phyloP scores from a whole-genome alignment of 2,329 filamentous ascomycete genomes.

The Microthyrium microscopicum region DNA sequence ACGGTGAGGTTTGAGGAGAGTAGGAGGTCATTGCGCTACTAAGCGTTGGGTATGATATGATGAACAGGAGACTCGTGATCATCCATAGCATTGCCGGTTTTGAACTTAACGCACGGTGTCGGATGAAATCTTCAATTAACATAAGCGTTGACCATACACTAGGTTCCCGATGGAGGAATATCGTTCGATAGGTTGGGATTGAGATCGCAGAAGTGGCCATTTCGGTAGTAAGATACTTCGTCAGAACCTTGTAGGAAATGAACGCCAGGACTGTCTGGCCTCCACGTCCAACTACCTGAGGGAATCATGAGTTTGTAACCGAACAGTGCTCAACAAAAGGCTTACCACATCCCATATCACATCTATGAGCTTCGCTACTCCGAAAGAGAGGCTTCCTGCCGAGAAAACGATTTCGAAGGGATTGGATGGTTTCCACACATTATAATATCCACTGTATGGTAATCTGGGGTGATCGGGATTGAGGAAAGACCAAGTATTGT shows the following conservation, averaged over 20 bases:
- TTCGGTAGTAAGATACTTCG: conserved; percentile 11
- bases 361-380: conserved; percentile 12
- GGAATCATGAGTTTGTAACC: not conserved
- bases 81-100: conserved; percentile 13
- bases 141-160: too few species aligned
- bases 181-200: conserved; percentile 10
- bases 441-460: too few species aligned
- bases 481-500: too few species aligned
- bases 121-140: not conserved
- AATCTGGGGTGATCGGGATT: too few species aligned
- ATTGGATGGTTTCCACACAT: conserved; percentile 8
- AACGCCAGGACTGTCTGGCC: conserved; percentile 12
- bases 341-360: conserved; percentile 14
- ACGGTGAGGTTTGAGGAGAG: conserved; percentile 8
- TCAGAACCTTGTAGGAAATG: conserved; percentile 12
- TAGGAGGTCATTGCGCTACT: conserved; percentile 14
- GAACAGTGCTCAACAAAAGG: not conserved
- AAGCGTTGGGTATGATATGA: conserved; percentile 11
- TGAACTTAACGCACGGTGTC: conserved; percentile 10
- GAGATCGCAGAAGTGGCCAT: conserved; percentile 13
- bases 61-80: conserved; percentile 11
- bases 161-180: conserved; percentile 12
- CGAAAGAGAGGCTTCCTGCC: conserved; percentile 11
- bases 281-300: conserved; percentile 12
- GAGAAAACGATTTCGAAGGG: conserved; percentile 14